Conservation (phyloP, 371 early-diverging fungal genomes). For the Mortierella sp. region DNA sequence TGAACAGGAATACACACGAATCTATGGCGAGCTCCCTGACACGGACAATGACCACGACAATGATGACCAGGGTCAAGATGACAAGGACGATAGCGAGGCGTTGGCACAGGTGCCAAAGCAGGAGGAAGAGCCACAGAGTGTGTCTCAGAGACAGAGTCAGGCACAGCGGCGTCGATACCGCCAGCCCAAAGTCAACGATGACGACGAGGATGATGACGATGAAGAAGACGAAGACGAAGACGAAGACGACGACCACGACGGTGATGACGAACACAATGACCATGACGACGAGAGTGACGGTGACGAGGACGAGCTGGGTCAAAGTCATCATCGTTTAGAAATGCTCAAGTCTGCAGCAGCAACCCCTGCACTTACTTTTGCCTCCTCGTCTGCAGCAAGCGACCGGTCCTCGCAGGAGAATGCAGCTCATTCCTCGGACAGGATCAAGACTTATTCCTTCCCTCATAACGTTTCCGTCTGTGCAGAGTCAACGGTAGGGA, state of each 20-base stretch:
- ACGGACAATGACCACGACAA: slow-evolving; percentile 21
- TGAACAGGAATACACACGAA: slow-evolving; percentile 37
- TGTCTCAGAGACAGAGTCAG: too few relatives aligned
- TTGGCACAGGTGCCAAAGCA: too few relatives aligned
- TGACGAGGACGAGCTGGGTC: background rate
- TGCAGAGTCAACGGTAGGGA: too few relatives aligned
- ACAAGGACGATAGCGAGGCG: background rate
- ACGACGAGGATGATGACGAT: background rate
- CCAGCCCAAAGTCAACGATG: slow-evolving; percentile 20
- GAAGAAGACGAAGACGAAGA: slow-evolving; percentile 4
- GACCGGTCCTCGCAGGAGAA: slow-evolving; percentile 34
- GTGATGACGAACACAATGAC: background rate
- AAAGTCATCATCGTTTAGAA: background rate
- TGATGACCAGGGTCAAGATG: slow-evolving; percentile 4
- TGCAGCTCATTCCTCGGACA: background rate
- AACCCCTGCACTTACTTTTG: slow-evolving; percentile 32
- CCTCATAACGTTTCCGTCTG: too few relatives aligned
- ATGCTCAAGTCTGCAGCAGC: background rate
- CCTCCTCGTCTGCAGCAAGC: slow-evolving; percentile 25
- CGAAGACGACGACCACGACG: slow-evolving; percentile 1
- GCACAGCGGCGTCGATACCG: too few relatives aligned
- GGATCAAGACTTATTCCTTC: too few relatives aligned
- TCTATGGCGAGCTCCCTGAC: slow-evolving; percentile 44
- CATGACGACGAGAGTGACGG: slow-evolving; percentile 1
- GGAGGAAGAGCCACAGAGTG: too few relatives aligned